These are phyloP conservation scores for Tuctoria greenei DNA, from an alignment of 176 grass and related monocot species.

Conservation along the genomic window DNA sequence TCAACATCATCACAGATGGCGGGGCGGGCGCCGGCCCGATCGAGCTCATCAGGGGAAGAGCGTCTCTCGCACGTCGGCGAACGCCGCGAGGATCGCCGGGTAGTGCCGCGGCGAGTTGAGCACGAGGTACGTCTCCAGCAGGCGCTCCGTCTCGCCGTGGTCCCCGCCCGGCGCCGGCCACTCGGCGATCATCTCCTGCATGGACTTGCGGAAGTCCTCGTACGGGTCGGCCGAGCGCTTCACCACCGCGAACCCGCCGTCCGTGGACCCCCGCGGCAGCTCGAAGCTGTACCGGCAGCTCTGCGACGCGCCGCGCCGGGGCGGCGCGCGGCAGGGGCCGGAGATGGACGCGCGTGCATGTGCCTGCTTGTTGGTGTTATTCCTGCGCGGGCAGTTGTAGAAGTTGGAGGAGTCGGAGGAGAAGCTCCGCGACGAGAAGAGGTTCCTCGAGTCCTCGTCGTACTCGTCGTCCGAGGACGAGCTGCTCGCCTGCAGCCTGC, in stretches of 20 bases:
- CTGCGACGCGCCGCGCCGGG: slow-evolving; percentile 31
- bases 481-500: slow-evolving; percentile 37
- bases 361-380: not conserved
- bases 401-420: slow-evolving; percentile 79
- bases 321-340: slow-evolving; percentile 40
- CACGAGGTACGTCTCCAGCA: slow-evolving; percentile 76
- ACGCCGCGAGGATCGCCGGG: slow-evolving; percentile 71
- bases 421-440: slow-evolving; percentile 76
- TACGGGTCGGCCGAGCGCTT: slow-evolving; percentile 72
- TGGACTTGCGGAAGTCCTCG: slow-evolving; percentile 83
- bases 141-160: slow-evolving; percentile 39
- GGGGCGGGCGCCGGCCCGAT: not conserved
- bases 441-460: slow-evolving; percentile 38
- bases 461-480: slow-evolving; percentile 55
- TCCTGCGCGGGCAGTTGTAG: slow-evolving; percentile 48
- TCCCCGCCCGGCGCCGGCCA: slow-evolving; percentile 29
- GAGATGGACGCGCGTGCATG: slow-evolving; percentile 52
- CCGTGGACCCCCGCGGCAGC: slow-evolving; percentile 23
- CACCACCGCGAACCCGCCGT: slow-evolving; percentile 67
- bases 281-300: slow-evolving; percentile 57
- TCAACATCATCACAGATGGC: slow-evolving; percentile 10
- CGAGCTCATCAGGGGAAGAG: slow-evolving; percentile 51
- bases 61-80: slow-evolving; percentile 68
- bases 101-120: slow-evolving; percentile 84
- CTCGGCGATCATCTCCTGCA: slow-evolving; percentile 83